These are phyloP conservation scores for Nadsonia fulvescens DNA, from an alignment of 805 yeast species.

Conservation along the genomic window DNA sequence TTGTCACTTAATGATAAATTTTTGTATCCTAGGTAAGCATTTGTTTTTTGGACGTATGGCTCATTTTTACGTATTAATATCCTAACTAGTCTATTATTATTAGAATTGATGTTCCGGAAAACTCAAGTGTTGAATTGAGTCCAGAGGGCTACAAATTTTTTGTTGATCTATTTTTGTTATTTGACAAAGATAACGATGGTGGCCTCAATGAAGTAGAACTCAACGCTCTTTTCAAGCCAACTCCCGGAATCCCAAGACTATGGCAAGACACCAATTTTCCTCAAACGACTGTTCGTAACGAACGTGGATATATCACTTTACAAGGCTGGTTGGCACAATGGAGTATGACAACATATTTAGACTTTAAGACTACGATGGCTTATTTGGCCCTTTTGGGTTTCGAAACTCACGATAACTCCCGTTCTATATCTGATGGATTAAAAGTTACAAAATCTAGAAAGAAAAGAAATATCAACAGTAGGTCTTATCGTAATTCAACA, in stretches of 20 bases:
- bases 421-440: slow-evolving; percentile 31
- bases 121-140: slow-evolving; percentile 74
- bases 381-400: slow-evolving; percentile 84
- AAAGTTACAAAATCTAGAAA: slow-evolving; percentile 72
- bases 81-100: no score
- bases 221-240: slow-evolving; percentile 53
- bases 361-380: slow-evolving; percentile 66
- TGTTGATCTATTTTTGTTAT: slow-evolving; percentile 73
- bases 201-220: slow-evolving; percentile 70
- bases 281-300: slow-evolving; percentile 71
- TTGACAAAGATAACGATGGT: slow-evolving; percentile 93
- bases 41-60: no score
- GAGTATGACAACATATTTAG: slow-evolving; percentile 88
- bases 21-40: slow-evolving; percentile 67
- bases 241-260: slow-evolving; percentile 78
- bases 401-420: slow-evolving; percentile 23
- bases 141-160: slow-evolving; percentile 84
- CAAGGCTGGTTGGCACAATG: slow-evolving; percentile 99
- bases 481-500: slow-evolving; percentile 47
- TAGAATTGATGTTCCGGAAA: slow-evolving; percentile 51
- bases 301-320: slow-evolving; percentile 71
- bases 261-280: slow-evolving; percentile 87
- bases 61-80: no score
- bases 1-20: slow-evolving; percentile 66
- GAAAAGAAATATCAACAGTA: slow-evolving; percentile 45